Base-by-base conservation (phyloP, 441 rosid species). In the Erysimum pusillum region DNA sequence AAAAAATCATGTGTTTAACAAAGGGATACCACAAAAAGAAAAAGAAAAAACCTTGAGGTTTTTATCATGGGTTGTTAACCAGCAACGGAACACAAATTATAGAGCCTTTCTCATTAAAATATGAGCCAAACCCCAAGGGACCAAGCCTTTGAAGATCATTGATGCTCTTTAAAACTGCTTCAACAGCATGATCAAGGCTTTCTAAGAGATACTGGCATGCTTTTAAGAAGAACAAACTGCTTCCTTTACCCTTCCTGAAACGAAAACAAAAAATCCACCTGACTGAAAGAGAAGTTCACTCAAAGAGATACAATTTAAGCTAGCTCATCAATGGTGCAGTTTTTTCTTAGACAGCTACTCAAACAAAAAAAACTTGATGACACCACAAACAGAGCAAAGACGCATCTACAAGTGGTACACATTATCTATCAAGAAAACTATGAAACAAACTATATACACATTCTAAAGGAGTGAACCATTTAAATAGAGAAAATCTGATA, bases 61-160 rank as follows among this genome's bases (percentile, higher is more conserved):
- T 68, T 82, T 85, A 76, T 91, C 96, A 85, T 83, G 96, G 56
- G 98, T 86, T 28, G 93, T 82, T 78, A 85, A 76, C 98, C 97
- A 96, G 82, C 83, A 86, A 52, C 77, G 89, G 57, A 86, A 90
- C 59, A 92, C 85, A 85, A 86, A 90, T 45, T 70, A 87, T 56
- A 65, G 90, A 78, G 76, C 81, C 81, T 73, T 83, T 84, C 57
- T 79, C 83, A 77, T 66, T 77, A 57, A 69, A 83, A 72, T 84
- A 85, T 41, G 87, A 82, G 73, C 76, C 77, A 68, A n/a, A n/a
- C 42, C 88, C 90, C 67, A 81, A 77, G 80, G 75, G 76, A 67
- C 92, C 87, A 73, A 87, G 89, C 79, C 85, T 78, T 78, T 84
- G 87, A 60, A 83, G 71, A 80, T 86, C 88, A 42, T 36, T 73